phyloP scores from a whole-genome alignment of 345 rosid species.

The Melaleuca quinquenervia region DNA sequence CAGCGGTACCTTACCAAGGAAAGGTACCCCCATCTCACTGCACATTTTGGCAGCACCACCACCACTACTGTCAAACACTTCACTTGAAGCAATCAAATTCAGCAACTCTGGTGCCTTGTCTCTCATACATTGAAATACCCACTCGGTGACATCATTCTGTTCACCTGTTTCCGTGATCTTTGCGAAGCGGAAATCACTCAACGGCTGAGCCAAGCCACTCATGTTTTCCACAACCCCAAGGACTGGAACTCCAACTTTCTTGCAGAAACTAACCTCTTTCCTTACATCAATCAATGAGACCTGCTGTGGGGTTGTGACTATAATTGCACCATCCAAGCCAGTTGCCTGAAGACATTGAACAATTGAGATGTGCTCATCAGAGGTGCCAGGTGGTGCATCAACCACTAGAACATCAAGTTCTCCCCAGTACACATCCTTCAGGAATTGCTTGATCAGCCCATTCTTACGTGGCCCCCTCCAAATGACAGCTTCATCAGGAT shows the following conservation, averaged over 20 bases:
- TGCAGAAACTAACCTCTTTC: slow-evolving; percentile 90
- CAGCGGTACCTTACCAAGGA: slow-evolving; percentile 84
- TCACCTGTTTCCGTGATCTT: slow-evolving; percentile 37
- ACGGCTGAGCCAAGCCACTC: slow-evolving; percentile 80
- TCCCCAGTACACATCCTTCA: slow-evolving; percentile 91
- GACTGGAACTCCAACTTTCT: slow-evolving; percentile 74
- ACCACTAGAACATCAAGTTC: slow-evolving; percentile 86
- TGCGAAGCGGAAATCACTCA: slow-evolving; percentile 55
- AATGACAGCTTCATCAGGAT: slow-evolving; percentile 90
- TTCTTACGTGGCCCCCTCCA: slow-evolving; percentile 98
- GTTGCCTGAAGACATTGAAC: slow-evolving; percentile 81
- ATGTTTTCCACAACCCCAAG: slow-evolving; percentile 98
- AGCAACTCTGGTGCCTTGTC: slow-evolving; percentile 76
- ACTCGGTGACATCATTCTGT: slow-evolving; percentile 49
- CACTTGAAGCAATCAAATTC: slow-evolving; percentile 37
- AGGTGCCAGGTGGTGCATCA: slow-evolving; percentile 96
- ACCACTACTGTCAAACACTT: slow-evolving; percentile 78
- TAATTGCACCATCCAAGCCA: slow-evolving; percentile 87
- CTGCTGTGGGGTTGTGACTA: slow-evolving; percentile 90
- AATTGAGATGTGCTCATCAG: slow-evolving; percentile 91
- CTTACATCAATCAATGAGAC: slow-evolving; percentile 91
- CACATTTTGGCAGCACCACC: slow-evolving; percentile 90
- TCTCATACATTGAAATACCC: slow-evolving; percentile 31
- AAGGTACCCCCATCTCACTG: slow-evolving; percentile 67
- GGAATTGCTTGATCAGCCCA: slow-evolving; percentile 82